These are phyloP conservation scores for Candida nanaspora DNA, from an alignment of 805 yeast species.

Conservation along the genomic window DNA sequence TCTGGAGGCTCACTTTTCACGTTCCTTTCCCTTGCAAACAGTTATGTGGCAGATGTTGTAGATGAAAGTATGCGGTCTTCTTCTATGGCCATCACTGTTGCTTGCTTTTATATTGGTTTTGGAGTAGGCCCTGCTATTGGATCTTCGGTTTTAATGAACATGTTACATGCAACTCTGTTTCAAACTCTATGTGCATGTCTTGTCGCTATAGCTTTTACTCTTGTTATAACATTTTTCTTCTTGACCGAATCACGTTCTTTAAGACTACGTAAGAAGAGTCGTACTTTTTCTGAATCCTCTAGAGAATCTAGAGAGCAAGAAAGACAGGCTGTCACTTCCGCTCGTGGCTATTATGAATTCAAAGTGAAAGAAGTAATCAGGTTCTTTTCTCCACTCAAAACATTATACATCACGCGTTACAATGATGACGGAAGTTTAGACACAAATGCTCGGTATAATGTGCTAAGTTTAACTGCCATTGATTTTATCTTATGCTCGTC, in stretches of 20 bases:
- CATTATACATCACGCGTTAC: constrained; percentile 45
- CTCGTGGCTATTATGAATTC: neutral
- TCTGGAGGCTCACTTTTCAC: constrained; percentile 59
- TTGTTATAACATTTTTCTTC: constrained; percentile 29
- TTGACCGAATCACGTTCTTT: constrained; percentile 61
- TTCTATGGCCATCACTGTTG: constrained; percentile 51
- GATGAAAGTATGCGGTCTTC: constrained; percentile 52
- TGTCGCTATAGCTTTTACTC: constrained; percentile 22
- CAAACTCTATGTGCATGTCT: constrained; percentile 25
- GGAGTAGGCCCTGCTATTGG: constrained; percentile 62
- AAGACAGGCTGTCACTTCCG: neutral
- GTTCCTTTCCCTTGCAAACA: constrained; percentile 49
- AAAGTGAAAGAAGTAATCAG: neutral
- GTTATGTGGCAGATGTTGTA: constrained; percentile 71
- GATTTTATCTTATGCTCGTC: constrained; percentile 37
- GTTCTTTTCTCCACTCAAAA: constrained; percentile 36
- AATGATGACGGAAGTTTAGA: constrained; percentile 17
- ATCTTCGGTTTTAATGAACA: constrained; percentile 19
- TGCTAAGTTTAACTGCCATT: constrained; percentile 38
- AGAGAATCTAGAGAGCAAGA: neutral
- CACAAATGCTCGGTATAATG: constrained; percentile 34
- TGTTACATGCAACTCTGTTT: constrained; percentile 22
- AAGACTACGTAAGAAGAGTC: constrained; percentile 45
- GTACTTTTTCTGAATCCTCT: constrained; percentile 19
- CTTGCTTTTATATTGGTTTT: constrained; percentile 52